Conservation (phyloP, 768 basidiomycete species). For the Phallus indusiatus region DNA sequence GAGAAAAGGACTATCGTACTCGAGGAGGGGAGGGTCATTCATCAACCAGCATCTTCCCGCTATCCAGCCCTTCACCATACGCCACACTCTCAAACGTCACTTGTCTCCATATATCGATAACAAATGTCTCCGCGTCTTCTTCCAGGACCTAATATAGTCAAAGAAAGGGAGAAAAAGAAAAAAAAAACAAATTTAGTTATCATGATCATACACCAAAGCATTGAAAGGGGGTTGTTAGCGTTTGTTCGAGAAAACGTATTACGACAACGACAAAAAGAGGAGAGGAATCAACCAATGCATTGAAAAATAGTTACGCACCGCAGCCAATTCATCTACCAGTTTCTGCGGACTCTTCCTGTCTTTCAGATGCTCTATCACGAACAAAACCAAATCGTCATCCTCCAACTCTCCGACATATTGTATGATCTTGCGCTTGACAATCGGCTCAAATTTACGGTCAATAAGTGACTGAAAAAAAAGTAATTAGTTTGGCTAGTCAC, state of each 20-base stretch:
- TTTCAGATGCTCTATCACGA: constrained; percentile 85
- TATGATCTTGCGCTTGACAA: constrained; percentile 74
- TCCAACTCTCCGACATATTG: constrained; percentile 88
- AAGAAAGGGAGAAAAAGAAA: neutral
- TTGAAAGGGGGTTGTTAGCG: neutral
- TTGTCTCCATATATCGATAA: constrained; percentile 80
- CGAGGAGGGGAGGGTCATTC: constrained; percentile 22
- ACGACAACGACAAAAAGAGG: neutral
- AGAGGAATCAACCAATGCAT: neutral
- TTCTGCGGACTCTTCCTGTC: constrained; percentile 82
- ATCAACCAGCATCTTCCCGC: constrained; percentile 77
- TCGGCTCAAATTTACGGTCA: constrained; percentile 76
- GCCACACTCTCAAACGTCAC: constrained; percentile 94
- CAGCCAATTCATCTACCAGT: constrained; percentile 82
- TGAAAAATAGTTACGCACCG: constrained; percentile 45
- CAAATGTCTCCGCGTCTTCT: constrained; percentile 78
- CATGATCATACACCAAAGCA: neutral
- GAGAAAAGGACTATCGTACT: neutral
- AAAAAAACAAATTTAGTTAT: neutral
- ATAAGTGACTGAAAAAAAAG: constrained; percentile 53
- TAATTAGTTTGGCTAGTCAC: constrained; percentile 1
- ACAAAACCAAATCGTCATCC: constrained; percentile 91
- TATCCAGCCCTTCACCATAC: constrained; percentile 80
- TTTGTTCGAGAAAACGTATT: neutral
- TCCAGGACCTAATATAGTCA: constrained; percentile 61